Base-by-base conservation (phyloP, 257 asterid species). In the Haberlea rhodopensis region DNA sequence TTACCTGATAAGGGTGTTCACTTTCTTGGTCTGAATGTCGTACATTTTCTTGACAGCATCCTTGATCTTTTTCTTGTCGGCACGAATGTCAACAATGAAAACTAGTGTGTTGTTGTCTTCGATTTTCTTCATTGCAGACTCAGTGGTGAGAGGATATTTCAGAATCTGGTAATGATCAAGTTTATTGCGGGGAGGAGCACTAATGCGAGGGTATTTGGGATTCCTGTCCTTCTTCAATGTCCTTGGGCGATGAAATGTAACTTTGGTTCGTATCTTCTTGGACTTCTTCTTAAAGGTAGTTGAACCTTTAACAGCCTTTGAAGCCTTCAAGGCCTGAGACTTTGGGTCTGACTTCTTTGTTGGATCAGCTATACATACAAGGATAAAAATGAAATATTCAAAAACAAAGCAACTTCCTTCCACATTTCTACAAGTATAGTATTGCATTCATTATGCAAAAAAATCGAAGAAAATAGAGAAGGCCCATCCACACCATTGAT, bases 1-100 rank as follows among this genome's bases (percentile, higher is more conserved):
- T 29, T 76, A 82, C 87, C 85, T 74, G 83, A 79, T 77, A 45
- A 82, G 81, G 0, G 87, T 82, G 75, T 82, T 79, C 34, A 79
- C 81, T 57, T 77, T 79, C 79, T 76, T 82, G 53, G 76, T 65
- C 75, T 74, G 85, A 29, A 79, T 79, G 60, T 76, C 85, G 4
- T 82, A 82, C 82, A 82, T 79, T 28, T 82, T 82, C 82, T 79
- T 82, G 31, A 79, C 82, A 0, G 84, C 84, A 68, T 58, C 80
- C 79, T 76, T 82, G 63, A 82, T 79, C 71, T 76, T 79, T 76
- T 76, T 74, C 79, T 77, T 82, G 75, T 79, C 81, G 5, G 85
- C 88, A 37, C 79, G 76, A 9, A 82, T 60, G 74, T 81, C 84
- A 28, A 81, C 84, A 24, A 81, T 76, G 74, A 82, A 82, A 5